phyloP scores from a whole-genome alignment of 2,329 filamentous ascomycete genomes.

The Penicillium olsonii region DNA sequence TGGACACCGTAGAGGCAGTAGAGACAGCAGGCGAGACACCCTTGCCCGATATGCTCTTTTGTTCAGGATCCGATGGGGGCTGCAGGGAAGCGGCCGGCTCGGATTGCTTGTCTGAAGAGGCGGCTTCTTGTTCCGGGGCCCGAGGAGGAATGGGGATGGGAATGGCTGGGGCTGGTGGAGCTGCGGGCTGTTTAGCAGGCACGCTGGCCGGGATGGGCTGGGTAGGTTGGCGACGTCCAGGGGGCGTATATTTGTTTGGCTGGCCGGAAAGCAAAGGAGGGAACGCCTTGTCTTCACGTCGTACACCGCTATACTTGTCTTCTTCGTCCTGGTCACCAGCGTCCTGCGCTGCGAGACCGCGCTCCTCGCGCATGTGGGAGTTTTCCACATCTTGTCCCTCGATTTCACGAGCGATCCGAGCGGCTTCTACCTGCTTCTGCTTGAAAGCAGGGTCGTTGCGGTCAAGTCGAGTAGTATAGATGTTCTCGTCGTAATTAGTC shows the following conservation, averaged over 20 bases:
- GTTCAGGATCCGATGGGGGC: conserved; percentile 25
- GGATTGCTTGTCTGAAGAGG: conserved; percentile 23
- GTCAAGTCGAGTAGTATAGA: conserved; percentile 92
- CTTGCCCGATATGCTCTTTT: conserved; percentile 28
- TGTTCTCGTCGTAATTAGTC: conserved; percentile 89
- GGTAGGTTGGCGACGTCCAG: conserved; percentile 75
- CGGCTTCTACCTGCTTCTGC: conserved; percentile 74
- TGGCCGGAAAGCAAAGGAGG: conserved; percentile 64
- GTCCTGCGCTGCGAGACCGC: conserved; percentile 66
- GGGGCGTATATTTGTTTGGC: conserved; percentile 82
- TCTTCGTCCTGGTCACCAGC: conserved; percentile 79
- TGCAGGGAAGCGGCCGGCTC: conserved; percentile 24
- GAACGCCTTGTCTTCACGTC: conserved; percentile 64
- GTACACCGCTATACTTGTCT: conserved; percentile 95
- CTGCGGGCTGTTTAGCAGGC: conserved; percentile 78
- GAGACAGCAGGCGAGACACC: conserved; percentile 12
- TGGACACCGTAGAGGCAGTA: conserved; percentile 50
- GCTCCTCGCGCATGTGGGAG: conserved; percentile 85
- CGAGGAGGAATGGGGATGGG: conserved; percentile 27
- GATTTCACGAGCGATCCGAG: conserved; percentile 85
- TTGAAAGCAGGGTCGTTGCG: conserved; percentile 79
- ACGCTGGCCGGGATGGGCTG: conserved; percentile 60
- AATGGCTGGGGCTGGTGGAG: conserved; percentile 59
- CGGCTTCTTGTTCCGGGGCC: conserved; percentile 29
- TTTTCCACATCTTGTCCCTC: conserved; percentile 74